Evolutionary conservation across 306 rosid species (phyloP).

Genomic region (Vigna angularis): DNA sequence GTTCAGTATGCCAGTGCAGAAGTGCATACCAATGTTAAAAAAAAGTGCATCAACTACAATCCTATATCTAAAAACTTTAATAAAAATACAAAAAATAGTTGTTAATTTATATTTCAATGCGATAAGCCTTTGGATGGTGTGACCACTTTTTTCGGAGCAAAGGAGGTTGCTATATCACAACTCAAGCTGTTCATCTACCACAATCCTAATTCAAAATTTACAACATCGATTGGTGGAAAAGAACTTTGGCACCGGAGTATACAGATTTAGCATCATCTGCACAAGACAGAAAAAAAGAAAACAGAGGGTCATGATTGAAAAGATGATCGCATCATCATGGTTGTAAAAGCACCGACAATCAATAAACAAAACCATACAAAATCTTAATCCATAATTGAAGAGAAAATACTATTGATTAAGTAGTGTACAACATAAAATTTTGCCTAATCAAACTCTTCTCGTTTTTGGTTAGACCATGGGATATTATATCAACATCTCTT

Average conservation of each 20-base stretch:
- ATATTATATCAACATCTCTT: no score
- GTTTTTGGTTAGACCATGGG: no score
- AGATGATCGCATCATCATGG: neutral
- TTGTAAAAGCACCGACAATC: conserved; percentile 13
- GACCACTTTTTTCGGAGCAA: no score
- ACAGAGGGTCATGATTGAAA: conserved; percentile 1
- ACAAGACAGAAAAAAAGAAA: neutral
- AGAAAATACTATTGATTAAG: conserved; percentile 19
- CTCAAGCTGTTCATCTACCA: conserved; percentile 6
- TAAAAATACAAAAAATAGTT: no score
- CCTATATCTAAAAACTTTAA: no score
- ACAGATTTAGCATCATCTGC: conserved; percentile 56
- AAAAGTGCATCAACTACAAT: no score
- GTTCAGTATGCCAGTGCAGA: no score
- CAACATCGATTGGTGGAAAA: conserved; percentile 54
- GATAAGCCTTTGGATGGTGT: no score
- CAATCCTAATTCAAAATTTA: conserved; percentile 40
- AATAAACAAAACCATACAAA: conserved; percentile 15
- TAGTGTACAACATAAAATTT: neutral
- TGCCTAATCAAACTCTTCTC: neutral
- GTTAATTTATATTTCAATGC: no score
- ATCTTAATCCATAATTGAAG: conserved; percentile 10
- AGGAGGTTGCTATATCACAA: neutral
- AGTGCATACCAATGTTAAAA: no score
- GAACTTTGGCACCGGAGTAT: conserved; percentile 49